phyloP scores from a whole-genome alignment of 108 stramenopile species.

The Hondaea fermentalgiana region DNA sequence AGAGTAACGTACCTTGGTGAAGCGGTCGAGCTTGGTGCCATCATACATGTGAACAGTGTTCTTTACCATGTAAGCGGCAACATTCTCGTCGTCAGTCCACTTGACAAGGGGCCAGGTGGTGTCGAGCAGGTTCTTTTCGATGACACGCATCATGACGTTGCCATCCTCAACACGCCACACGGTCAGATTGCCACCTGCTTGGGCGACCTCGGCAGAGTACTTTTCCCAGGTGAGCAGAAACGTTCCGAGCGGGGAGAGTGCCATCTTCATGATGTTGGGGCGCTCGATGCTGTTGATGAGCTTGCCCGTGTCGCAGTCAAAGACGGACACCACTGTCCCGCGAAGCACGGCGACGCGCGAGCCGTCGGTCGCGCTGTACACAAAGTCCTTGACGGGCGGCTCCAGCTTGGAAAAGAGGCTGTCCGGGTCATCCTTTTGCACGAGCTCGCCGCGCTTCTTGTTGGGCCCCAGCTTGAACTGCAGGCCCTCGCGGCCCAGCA shows the following conservation, averaged over 20 bases:
- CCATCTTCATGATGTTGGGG: neutral
- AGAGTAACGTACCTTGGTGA: neutral
- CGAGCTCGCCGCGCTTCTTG: constrained; percentile 1
- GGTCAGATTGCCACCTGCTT: constrained; percentile 27
- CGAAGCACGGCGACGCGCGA: neutral
- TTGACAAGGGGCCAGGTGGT: constrained; percentile 42
- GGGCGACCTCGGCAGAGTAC: neutral
- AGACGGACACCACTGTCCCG: neutral
- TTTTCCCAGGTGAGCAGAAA: constrained; percentile 44
- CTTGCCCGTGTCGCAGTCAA: neutral
- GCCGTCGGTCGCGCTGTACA: neutral
- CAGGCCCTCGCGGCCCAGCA: neutral
- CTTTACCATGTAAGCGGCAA: constrained; percentile 31
- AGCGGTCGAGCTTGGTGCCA: neutral
- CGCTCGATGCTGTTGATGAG: neutral
- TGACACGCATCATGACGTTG: constrained; percentile 23
- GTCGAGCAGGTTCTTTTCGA: constrained; percentile 23
- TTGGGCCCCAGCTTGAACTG: constrained; percentile 8
- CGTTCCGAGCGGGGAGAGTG: constrained; percentile 40
- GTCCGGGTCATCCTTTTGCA: neutral
- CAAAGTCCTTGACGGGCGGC: neutral
- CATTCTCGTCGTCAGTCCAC: constrained; percentile 42
- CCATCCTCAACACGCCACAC: constrained; percentile 30
- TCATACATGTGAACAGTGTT: constrained; percentile 38
- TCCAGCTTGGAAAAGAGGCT: neutral